A percentile compares a stretch with the other conserved stretches of the same genome.
Evolutionary conservation across 2,329 filamentous ascomycete species (phyloP).

Genomic region (Aquanectria penicillioides): DNA sequence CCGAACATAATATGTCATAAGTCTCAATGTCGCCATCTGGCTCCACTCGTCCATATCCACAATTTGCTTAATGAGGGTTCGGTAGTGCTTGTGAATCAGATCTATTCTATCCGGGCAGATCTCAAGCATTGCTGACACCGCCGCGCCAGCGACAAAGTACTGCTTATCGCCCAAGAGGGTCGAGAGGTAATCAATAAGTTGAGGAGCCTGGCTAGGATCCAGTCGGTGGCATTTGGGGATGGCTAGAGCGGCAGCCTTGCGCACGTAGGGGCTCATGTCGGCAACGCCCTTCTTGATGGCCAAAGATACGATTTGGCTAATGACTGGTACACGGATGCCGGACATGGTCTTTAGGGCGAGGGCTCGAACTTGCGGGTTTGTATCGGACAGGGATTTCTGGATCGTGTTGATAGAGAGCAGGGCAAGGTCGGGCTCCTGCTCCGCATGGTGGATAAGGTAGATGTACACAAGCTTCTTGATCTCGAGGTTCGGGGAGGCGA

Average conservation of each 20-base stretch:
- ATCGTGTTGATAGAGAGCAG: slow-evolving; percentile 98
- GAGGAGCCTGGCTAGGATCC: slow-evolving; percentile 85
- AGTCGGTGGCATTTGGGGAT: slow-evolving; percentile 96
- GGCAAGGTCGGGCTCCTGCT: slow-evolving; percentile 93
- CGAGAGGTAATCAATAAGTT: slow-evolving; percentile 83
- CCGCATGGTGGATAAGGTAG: slow-evolving; percentile 95
- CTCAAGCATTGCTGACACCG: slow-evolving; percentile 88
- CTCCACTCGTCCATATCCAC: slow-evolving; percentile 99
- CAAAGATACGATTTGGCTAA: slow-evolving; percentile 95
- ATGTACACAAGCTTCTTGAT: slow-evolving; percentile 99
- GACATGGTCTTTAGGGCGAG: slow-evolving; percentile 97
- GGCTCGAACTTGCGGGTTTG: slow-evolving; percentile 88
- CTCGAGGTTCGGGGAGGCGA: slow-evolving; percentile 91
- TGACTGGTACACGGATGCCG: slow-evolving; percentile 94
- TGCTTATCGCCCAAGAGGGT: slow-evolving; percentile 88
- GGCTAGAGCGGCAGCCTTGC: slow-evolving; percentile 90
- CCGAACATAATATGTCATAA: slow-evolving; percentile 87
- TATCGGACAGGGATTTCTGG: slow-evolving; percentile 94
- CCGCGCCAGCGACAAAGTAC: slow-evolving; percentile 96
- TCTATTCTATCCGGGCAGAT: slow-evolving; percentile 89
- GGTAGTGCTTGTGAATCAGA: slow-evolving; percentile 90
- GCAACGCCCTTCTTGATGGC: slow-evolving; percentile 93
- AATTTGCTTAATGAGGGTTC: slow-evolving; percentile 84
- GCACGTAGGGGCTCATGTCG: slow-evolving; percentile 94
- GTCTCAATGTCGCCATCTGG: slow-evolving; percentile 81